Evolutionary conservation across 1,284 basidiomycete species (phyloP).

Genomic region (Wallemia mellicola): DNA sequence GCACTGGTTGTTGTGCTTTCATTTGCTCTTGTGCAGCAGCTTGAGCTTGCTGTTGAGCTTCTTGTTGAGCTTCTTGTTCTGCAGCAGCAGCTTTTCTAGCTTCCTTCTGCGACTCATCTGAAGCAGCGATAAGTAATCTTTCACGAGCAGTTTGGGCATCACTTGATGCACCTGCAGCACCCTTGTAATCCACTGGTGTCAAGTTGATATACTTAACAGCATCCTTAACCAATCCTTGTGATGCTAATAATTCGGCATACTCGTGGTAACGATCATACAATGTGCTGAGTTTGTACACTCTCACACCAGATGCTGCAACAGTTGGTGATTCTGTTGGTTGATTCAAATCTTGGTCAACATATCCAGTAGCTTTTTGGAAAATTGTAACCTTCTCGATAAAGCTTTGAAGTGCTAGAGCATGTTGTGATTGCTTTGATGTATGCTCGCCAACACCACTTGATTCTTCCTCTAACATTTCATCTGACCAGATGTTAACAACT

Average conservation of each 20-base stretch:
- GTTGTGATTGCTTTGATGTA: slow-evolving; percentile 45
- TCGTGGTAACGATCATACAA: slow-evolving; percentile 86
- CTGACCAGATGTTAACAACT: slow-evolving; percentile 69
- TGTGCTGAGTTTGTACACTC: slow-evolving; percentile 50
- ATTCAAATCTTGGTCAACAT: slow-evolving; percentile 48
- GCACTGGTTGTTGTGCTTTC: slow-evolving; percentile 7
- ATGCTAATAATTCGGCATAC: slow-evolving; percentile 71
- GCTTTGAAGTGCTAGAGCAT: slow-evolving; percentile 63
- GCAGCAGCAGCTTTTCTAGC: slow-evolving; percentile 4
- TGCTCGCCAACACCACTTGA: slow-evolving; percentile 10
- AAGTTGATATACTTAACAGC: slow-evolving; percentile 52
- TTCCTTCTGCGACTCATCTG: slow-evolving; percentile 4
- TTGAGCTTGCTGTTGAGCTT: slow-evolving; percentile 3
- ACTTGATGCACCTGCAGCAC: slow-evolving; percentile 21
- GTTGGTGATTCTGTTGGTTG: slow-evolving; percentile 18
- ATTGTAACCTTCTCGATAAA: slow-evolving; percentile 93
- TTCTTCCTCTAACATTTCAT: slow-evolving; percentile 74
- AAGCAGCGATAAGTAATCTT: slow-evolving; percentile 20
- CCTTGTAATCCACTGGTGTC: slow-evolving; percentile 50
- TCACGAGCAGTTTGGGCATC: slow-evolving; percentile 34
- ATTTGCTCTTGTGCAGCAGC: slow-evolving; percentile 15
- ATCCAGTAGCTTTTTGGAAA: slow-evolving; percentile 66
- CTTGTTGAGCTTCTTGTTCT: slow-evolving; percentile 5
- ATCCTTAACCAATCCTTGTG: slow-evolving; percentile 60
- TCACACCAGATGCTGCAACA: slow-evolving; percentile 19